Evolutionary conservation across 2,329 filamentous ascomycete genomes (phyloP).

Genomic region (Leptographium galeiforme): DNA sequence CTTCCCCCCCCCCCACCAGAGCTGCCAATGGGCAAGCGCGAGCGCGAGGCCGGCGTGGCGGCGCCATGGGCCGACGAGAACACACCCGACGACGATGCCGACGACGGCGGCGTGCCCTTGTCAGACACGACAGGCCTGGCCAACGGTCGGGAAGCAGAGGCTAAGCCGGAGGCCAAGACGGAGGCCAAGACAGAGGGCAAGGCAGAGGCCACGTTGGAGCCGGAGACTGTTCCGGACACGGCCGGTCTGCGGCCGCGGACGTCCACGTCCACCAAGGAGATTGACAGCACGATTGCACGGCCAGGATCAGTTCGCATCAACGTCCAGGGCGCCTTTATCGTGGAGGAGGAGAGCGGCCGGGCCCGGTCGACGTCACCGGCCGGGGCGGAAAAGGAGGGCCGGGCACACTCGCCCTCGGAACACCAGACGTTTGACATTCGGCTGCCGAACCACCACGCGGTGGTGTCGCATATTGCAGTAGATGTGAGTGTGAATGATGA

Average conservation of each 20-base stretch:
- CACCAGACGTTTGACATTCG: slow-evolving; percentile 78
- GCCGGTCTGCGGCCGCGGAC: slow-evolving; percentile 19
- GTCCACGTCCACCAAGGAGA: slow-evolving; percentile 39
- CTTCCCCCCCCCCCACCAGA: background rate
- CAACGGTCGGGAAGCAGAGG: background rate
- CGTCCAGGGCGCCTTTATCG: slow-evolving; percentile 90
- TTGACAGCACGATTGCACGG: slow-evolving; percentile 46
- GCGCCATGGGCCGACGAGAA: background rate
- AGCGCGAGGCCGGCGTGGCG: background rate
- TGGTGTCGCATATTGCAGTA: slow-evolving; percentile 92
- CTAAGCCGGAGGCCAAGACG: background rate
- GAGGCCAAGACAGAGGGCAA: background rate
- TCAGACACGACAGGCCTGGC: background rate
- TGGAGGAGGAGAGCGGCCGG: slow-evolving; percentile 56
- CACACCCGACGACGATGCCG: background rate
- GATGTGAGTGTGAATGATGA: slow-evolving; percentile 50
- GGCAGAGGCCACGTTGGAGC: background rate
- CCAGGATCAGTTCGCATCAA: slow-evolving; percentile 81
- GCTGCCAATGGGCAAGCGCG: background rate
- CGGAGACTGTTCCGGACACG: background rate
- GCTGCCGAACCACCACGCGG: slow-evolving; percentile 86
- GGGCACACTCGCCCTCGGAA: slow-evolving; percentile 21
- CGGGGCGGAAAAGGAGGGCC: background rate
- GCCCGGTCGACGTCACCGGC: slow-evolving; percentile 19
- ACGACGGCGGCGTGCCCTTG: slow-evolving; percentile 1